phyloP scores from a whole-genome alignment of 2,329 filamentous ascomycete species.

The Gliomastix tumulicola region DNA sequence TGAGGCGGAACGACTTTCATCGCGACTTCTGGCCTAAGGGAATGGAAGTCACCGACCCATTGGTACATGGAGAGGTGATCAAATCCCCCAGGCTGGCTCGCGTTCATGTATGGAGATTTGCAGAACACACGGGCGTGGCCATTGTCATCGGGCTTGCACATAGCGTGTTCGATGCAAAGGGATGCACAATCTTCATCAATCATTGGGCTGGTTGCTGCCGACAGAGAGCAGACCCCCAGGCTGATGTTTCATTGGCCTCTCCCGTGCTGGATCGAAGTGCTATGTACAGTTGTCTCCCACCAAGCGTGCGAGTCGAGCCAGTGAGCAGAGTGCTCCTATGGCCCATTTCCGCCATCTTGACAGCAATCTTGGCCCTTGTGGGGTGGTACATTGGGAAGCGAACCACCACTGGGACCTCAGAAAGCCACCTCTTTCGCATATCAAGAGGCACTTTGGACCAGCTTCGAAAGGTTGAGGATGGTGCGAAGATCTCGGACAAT shows the following conservation, averaged over 20 bases:
- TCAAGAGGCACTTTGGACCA: neutral
- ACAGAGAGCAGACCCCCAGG: too few relatives aligned
- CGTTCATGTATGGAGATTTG: neutral
- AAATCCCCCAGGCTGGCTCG: neutral
- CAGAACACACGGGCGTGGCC: neutral
- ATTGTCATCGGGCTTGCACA: conserved; percentile 1
- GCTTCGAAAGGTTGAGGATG: too few relatives aligned
- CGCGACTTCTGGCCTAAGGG: neutral
- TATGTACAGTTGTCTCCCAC: neutral
- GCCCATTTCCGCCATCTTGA: neutral
- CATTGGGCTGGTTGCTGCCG: neutral
- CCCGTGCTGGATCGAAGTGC: neutral
- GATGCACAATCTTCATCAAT: neutral
- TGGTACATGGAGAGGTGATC: neutral
- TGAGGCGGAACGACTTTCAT: neutral
- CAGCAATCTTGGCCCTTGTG: neutral
- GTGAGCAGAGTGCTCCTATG: neutral
- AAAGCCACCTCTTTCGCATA: conserved; percentile 1
- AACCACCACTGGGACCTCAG: neutral
- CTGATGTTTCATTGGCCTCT: too few relatives aligned
- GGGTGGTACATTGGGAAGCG: neutral
- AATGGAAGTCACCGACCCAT: neutral
- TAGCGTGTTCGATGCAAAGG: conserved; percentile 1
- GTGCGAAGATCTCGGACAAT: conserved; percentile 1
- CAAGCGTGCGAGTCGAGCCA: neutral